These are phyloP conservation scores for Entomophthora muscae DNA, from an alignment of 371 early-diverging fungal species.

Conservation along the genomic window DNA sequence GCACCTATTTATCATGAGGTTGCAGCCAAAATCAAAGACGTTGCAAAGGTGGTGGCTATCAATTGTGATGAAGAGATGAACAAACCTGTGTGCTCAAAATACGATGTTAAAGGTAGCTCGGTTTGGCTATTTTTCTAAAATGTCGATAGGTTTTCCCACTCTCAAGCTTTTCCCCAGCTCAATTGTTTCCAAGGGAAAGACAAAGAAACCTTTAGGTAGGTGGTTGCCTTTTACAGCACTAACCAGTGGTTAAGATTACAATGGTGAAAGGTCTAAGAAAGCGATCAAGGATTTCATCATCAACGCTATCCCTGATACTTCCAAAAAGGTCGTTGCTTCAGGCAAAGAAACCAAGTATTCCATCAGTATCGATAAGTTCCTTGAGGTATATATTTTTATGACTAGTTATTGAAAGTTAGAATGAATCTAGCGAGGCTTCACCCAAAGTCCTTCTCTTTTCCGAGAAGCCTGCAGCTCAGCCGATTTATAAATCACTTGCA, in stretches of 20 bases:
- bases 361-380: not conserved
- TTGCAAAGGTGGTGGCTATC: constrained; percentile 68
- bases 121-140: too few relatives aligned
- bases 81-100: constrained; percentile 49
- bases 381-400: not conserved
- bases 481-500: not conserved
- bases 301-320: not conserved
- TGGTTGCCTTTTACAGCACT: not conserved
- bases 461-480: not conserved
- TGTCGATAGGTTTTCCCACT: constrained; percentile 1
- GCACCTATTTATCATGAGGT: not conserved
- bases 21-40: constrained; percentile 28
- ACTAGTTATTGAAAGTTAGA: not conserved
- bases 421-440: not conserved
- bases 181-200: not conserved
- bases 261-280: constrained; percentile 1
- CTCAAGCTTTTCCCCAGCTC: constrained; percentile 2
- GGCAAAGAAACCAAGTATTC: not conserved
- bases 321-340: not conserved
- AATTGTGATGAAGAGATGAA: constrained; percentile 76
- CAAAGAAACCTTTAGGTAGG: not conserved
- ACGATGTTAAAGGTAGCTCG: constrained; percentile 51
- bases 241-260: not conserved
- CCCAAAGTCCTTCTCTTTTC: not conserved
- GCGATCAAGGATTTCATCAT: constrained; percentile 1